These are phyloP conservation scores for apple (Malus domestica) DNA, from an alignment of 306 rosid genomes.

Conservation along the genomic window ASM211411v1 NC_041795.1:10625001-10625500, in stretches of 20 bases:
- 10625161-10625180: neutral
- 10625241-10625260: neutral
- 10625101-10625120: too few relatives aligned
- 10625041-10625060: neutral
- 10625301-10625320: neutral
- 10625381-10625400: neutral
- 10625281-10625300: neutral
- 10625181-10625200: neutral
- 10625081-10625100: too few relatives aligned
- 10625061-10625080: fast-evolving
- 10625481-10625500: too few relatives aligned
- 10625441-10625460: too few relatives aligned
- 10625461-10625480: too few relatives aligned
- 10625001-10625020: neutral
- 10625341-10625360: too few relatives aligned
- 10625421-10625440: too few relatives aligned
- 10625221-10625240: neutral
- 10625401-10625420: too few relatives aligned
- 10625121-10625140: too few relatives aligned
- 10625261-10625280: neutral
- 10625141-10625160: neutral
- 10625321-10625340: too few relatives aligned
- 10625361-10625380: neutral
- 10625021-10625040: neutral
- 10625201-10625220: too few relatives aligned